Base-by-base conservation (phyloP, 2,329 filamentous ascomycete species). In the Penicillium sp. region DNA sequence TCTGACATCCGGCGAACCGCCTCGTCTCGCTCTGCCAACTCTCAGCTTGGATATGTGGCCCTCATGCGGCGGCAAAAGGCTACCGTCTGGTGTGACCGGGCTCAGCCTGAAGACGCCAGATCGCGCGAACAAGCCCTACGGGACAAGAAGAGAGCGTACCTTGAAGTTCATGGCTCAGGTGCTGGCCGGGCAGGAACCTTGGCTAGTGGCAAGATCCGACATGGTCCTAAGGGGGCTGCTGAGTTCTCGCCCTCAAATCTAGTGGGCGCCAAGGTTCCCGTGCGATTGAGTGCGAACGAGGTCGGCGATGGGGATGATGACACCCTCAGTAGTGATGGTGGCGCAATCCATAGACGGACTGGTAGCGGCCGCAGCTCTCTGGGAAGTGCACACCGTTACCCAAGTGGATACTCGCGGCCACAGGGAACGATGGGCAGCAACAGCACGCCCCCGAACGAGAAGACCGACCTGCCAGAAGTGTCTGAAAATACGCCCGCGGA, bases 61-160 rank as follows among this genome's bases (percentile, higher is more conserved):
- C 83, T 97, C n/a, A 88, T 99, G 78, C 87, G 94, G 61, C 93
- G 93, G 74, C 94, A 99, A 77, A 97, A 97, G 75, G 94, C 92
- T 33, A 99, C 94, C 0, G 94, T 99, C 5, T 99, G 94, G 94
- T 97, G 93, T 79, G 94, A 97, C 72, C 89, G 93, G 53, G 85
- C 93, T 10, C 94, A 99, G 74, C 87, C 90, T 61, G 92, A 97
- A 75, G 94, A 99, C 73, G 91, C 93, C 0, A 85, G 91, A 50
- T 79, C 94, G 57, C 79, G 89, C 4, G 92, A 91, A 29, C 89
- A 93, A 69, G 92, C 96, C 74, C 86, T 90, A 57, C 89, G 90
- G 38, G 94, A 93, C 58, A 96, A 94, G 80, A 87, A 90, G 79
- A 84, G 92, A 49, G 94, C 94, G 13, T 88, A 88, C 55, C 86